Evolutionary conservation across 192 early-diverging fungal species (phyloP).

Genomic region (Coemansia sp.): DNA sequence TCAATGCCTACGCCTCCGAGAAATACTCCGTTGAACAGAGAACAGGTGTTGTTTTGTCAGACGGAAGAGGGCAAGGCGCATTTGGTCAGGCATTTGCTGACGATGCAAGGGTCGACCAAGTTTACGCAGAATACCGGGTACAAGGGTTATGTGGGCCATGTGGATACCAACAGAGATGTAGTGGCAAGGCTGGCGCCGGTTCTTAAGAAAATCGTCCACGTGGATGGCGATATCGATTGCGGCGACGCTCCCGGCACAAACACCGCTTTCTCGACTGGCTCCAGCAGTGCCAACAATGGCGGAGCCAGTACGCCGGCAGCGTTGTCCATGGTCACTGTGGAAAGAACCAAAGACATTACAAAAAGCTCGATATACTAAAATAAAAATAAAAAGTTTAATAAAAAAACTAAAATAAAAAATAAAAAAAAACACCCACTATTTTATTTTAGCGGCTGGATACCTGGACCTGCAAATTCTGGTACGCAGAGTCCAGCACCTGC

Average conservation of each 20-base stretch:
- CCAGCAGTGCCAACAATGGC: neutral
- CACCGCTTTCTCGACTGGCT: neutral
- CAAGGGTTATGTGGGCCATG: constrained; percentile 19
- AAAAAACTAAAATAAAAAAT: neutral
- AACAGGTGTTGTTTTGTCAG: constrained; percentile 37
- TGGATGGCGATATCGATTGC: neutral
- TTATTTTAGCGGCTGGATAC: neutral
- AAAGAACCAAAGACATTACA: constrained; percentile 14
- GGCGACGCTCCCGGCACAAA: neutral
- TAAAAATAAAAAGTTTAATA: neutral
- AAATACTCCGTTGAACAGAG: neutral
- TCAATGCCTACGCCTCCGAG: no score
- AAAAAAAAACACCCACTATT: neutral
- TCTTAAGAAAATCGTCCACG: constrained; percentile 16
- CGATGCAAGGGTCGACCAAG: constrained; percentile 7
- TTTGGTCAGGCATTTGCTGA: constrained; percentile 36
- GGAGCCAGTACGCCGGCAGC: neutral
- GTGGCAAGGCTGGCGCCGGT: constrained; percentile 22
- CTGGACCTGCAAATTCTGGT: constrained; percentile 13
- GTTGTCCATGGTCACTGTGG: neutral
- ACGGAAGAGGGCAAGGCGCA: constrained; percentile 48
- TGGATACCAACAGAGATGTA: constrained; percentile 39
- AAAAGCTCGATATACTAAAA: constrained; percentile 5
- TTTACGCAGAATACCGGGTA: neutral
- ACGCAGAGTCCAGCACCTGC: constrained; percentile 14